Base-by-base conservation (phyloP, 169 alveolate species). In the Plasmodium billcollinsi region DNA sequence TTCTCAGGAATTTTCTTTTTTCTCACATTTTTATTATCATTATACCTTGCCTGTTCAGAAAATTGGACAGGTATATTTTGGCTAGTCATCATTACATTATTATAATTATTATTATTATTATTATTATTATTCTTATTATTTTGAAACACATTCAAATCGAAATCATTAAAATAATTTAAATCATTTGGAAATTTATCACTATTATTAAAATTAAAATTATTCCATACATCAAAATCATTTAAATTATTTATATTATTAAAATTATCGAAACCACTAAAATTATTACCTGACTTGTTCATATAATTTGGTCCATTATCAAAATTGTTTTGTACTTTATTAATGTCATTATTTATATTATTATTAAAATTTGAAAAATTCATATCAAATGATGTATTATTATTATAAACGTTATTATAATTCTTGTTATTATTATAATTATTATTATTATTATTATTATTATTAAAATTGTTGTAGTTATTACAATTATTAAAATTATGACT, bases 341-440 rank as follows among this genome's bases (percentile, higher is more conserved):
- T n/a, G 11, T 29, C n/a, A 52, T 39, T 50, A 21, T 24, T 39
- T 72, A 43, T 50, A 65, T 72, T 72, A 43, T 58, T 52, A 21
- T 49, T 15, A 18, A 9, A 39, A 8, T 85, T 91, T 26, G 88
- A 69, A 43, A 88, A 14, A 43, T 88, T 90, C 20, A 58, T 29
- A 88, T 52, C 59, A 8, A 63, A 21, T 33, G 21, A 43, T 33
- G 29, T 89, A 54, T 59, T 24, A 29, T 50, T 91, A 70, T 74
- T 72, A 33, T 89, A 91, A 24, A 73, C 29, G 45, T 94, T 73
- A 20, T 91, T 88, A 61, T 74, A 92, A 9, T 63, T 86, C 15
- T 88, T 66, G 21, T 88, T 69, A 86, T 92, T 78, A 45, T 92
- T 83, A 52, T 80, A 66, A 39, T 73, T 70, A 89, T 92, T 78